These are phyloP conservation scores for Larix sibirica DNA, from an alignment of 83 land plant species.

Conservation along the genomic window DNA sequence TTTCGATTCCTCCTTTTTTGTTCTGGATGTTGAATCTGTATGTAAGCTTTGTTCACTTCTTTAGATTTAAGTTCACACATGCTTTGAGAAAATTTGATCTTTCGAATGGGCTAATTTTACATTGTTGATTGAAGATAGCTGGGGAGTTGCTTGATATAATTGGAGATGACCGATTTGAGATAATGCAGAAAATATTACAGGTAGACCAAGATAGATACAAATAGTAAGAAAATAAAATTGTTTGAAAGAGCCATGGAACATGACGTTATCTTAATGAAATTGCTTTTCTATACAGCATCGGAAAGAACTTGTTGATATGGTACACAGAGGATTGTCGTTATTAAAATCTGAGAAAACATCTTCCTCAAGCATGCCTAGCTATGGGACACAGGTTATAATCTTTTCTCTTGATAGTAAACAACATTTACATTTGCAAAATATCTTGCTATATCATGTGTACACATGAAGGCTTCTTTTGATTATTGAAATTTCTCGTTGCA, in stretches of 20 bases:
- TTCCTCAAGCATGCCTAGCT: conserved; percentile 88
- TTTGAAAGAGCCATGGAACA: not conserved
- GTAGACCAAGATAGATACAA: conserved; percentile 34
- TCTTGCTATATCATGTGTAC: not conserved
- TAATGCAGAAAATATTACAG: conserved; percentile 77
- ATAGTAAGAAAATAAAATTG: not conserved
- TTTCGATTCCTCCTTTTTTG: not conserved
- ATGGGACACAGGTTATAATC: conserved; percentile 83
- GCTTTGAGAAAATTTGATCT: not conserved
- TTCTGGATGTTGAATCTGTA: not conserved
- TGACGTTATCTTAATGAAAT: not conserved
- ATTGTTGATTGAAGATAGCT: conserved; percentile 65
- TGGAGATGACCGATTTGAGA: conserved; percentile 91
- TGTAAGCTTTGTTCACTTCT: not conserved
- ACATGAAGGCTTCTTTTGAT: not conserved
- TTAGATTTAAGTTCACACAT: not conserved
- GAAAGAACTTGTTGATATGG: conserved; percentile 77
- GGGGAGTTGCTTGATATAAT: conserved; percentile 89
- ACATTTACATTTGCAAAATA: not conserved
- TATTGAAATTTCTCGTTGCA: not conserved
- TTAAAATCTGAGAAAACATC: conserved; percentile 73
- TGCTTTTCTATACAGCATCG: conserved; percentile 68
- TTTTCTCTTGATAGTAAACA: not conserved
- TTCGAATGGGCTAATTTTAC: not conserved
- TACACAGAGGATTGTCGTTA: conserved; percentile 61